Conservation (phyloP, 768 basidiomycete genomes). For the Tricholoma furcatifolium region DNA sequence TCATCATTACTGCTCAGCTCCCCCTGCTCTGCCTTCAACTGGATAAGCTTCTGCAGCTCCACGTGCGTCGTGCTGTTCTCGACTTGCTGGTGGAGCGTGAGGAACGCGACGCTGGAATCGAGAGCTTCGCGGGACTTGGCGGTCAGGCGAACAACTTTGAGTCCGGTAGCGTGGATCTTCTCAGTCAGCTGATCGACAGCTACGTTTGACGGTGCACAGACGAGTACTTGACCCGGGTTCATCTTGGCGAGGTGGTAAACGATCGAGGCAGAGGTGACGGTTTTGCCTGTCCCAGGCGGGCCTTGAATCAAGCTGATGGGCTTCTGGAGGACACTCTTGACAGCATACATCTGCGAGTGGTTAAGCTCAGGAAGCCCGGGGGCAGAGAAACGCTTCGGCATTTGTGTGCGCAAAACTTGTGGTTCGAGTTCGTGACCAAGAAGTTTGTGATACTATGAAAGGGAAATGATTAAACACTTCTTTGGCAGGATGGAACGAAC, state of each 20-base stretch:
- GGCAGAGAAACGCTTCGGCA: slow-evolving; percentile 97
- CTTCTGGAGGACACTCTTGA: slow-evolving; percentile 98
- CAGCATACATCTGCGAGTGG: slow-evolving; percentile 99
- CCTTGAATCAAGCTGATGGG: slow-evolving; percentile 97
- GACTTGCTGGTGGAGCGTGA: slow-evolving; percentile 96
- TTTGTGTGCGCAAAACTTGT: slow-evolving; percentile 84
- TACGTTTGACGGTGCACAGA: slow-evolving; percentile 98
- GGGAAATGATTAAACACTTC: slow-evolving; percentile 2
- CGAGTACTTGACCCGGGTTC: slow-evolving; percentile 99
- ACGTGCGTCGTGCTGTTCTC: slow-evolving; percentile 95
- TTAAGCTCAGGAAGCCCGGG: slow-evolving; percentile 97
- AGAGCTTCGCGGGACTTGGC: slow-evolving; percentile 98
- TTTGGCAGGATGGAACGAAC: slow-evolving; percentile 28
- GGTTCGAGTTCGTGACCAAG: slow-evolving; percentile 98
- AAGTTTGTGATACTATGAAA: slow-evolving; percentile 88
- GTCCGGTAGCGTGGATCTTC: slow-evolving; percentile 98
- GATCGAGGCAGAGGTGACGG: slow-evolving; percentile 97
- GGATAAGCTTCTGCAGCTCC: slow-evolving; percentile 96
- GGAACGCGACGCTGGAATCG: slow-evolving; percentile 91
- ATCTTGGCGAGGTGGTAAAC: slow-evolving; percentile 99
- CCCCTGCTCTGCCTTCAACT: slow-evolving; percentile 96
- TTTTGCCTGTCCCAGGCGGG: slow-evolving; percentile 98
- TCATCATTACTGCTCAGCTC: slow-evolving; percentile 97
- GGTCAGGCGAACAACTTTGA: slow-evolving; percentile 96
- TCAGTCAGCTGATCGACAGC: slow-evolving; percentile 99